Base-by-base conservation (phyloP, 352 stramenopile species). In the Phytophthora pseudosyringae region DNA sequence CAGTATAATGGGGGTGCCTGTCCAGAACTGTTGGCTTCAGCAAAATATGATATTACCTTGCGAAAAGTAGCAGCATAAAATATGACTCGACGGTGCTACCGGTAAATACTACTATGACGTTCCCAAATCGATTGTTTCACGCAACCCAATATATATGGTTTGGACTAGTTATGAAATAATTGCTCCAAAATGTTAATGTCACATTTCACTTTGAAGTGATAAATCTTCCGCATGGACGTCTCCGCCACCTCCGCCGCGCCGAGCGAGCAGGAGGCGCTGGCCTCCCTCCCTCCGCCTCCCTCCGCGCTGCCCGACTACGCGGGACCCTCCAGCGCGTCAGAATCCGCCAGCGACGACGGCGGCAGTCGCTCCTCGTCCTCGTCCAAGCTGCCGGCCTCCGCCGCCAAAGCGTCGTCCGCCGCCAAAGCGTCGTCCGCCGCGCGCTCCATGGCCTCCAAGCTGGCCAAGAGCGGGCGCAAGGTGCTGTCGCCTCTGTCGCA, bases 401-500 rank as follows among this genome's bases (percentile, higher is more conserved):
- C 78, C 1, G 51, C 59, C 3, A 76, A 76, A 57, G 70, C 78
- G 18, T 82, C 81, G 10, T 81, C 74, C 5, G 65, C 77, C 4
- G 81, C 83, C 3, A 76, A 76, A 57, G 70, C 78, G 18, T 82
- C 81, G 10, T 81, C 74, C 5, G 65, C 77, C 4, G 81, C 83
- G 35, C 77, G 83, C 28, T 86, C 81, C 9, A 81, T 87, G 57
- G 81, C 83, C 16, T 89, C 80, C 12, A 89, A 86, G 26, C 49
- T 92, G 28, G 67, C 79, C 6, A 75, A 88, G 35, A 69, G 79
- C 32, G 75, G 80, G 6, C 77, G 80, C 26, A 79, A 76, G 52
- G 70, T 88, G 54, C 62, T 92, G 38, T 86, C 80, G 7, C 83
- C 83, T 18, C 38, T 87, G 7, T 33, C 26, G 5, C 49, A 57